Base-by-base conservation (phyloP, 2,329 filamentous ascomycete genomes). In the Aspergillus intermedius region DNA sequence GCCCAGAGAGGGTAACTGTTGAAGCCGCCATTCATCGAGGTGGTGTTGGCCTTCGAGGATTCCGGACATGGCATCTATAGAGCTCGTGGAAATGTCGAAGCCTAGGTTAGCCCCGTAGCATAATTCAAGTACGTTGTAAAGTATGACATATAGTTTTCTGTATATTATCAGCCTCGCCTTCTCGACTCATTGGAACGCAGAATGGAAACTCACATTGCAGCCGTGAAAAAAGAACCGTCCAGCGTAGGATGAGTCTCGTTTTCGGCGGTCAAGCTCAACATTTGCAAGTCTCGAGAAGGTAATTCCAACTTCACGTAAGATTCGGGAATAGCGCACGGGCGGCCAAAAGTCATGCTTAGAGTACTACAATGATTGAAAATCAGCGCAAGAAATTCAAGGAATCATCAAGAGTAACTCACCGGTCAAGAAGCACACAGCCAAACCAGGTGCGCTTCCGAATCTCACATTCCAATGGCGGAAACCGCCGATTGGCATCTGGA, bases 321-420 rank as follows among this genome's bases (percentile, higher is more conserved):
- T 3, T 76, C 68, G 1, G 73, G 71, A 15, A 79, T 77, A 0
- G 69, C 61, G 1, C 68, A 61, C 0, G 76, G 77, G 0, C 77
- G 64, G 2, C 76, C 76, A 51, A 78, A 76, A 0, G 75, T 78
- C 71, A 78, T 77, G 53, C 75, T 76, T 42, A 78, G 55, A 6
- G 70, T 72, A 50, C 69, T 74, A 42, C 3, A 35, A 47, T 5
- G 5, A 21, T 28, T 5, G 28, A 13, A 5, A n/a, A 3, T 25
- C 34, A 19, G 34, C 5, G 8, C 25, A 21, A 9, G 41, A 37
- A 19, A 32, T 39, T 10, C 3, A 9, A 2, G 13, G 32, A 21
- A 8, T 10, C 17, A n/a, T 5, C 7, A 25, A 25, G 7, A 19
- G 22, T 2, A 21, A 51, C 59, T 32, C 54, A 72, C 67, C 75